Evolutionary conservation across 2,329 filamentous ascomycete genomes (phyloP), one percentile per base, ranked within the genome.

Genomic region (Verticillium nonalfalfae): DNA sequence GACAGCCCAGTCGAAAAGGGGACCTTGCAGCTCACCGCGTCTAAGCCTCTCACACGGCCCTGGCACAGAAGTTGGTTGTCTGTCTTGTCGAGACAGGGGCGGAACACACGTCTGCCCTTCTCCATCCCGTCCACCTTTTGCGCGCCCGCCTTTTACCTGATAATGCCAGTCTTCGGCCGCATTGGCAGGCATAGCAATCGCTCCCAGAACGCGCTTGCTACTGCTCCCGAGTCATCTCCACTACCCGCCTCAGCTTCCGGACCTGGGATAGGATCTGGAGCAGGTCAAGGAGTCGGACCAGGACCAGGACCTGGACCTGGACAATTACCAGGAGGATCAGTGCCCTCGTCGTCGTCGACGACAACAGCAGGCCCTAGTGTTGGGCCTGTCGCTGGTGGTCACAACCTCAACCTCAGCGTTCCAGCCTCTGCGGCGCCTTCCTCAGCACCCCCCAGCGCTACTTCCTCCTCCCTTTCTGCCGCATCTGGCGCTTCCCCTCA

Each of bases 141-240:
- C 26, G 45, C 18, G 45, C 10, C 45, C 45, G 10, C 7, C 18
- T 5, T 13, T 21, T 26, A n/a, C 9, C 45, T 52, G 70, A 76
- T 71, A 73, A 85, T 85, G 82, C 80, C 78, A 69, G 74, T 74
- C 73, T 84, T 84, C 74, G 76, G 77, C 74, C 81, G 81, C 71
- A 74, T 83, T 72, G 78, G 79, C 71, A 84, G 77, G 76, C 79
- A 82, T 73, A 79, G 77, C 76, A 83, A 82, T 70, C 81, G 81
- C 68, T 83, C 83, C 72, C 83, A 84, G 75, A 81, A 83, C 70
- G 78, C 79, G 66, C 76, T 84, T 68, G 75, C 76, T 35, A 34
- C 26, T 56, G 54, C 54, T 15, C 33, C 54, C 68, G 81, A 82
- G 70, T 72, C 73, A 74, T 71, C 67, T 73, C 70, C 64, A 73